Conservation (phyloP, 768 basidiomycete species). For the Pulveroboletus sp. region DNA sequence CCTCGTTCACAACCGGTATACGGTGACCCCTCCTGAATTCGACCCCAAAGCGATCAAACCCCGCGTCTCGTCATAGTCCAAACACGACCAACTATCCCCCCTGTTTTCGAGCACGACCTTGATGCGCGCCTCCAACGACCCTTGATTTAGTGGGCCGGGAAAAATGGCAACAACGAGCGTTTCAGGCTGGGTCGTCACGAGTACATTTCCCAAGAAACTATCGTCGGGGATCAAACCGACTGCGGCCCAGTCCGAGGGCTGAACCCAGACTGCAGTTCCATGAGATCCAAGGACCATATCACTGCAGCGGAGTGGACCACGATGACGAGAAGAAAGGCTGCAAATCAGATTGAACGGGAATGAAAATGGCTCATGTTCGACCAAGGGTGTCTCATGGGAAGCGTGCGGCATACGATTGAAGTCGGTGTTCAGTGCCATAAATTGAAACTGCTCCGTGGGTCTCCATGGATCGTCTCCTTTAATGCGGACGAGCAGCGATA, state of each 20-base stretch:
- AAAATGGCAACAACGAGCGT: constrained; percentile 46
- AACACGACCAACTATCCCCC: constrained; percentile 41
- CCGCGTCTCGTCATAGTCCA: constrained; percentile 58
- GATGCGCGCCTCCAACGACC: constrained; percentile 20
- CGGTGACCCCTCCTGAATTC: constrained; percentile 41
- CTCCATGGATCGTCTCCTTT: constrained; percentile 63
- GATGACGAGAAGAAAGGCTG: constrained; percentile 34
- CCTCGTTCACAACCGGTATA: constrained; percentile 26
- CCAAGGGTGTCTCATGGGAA: constrained; percentile 1
- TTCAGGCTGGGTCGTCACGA: constrained; percentile 28
- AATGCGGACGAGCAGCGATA: constrained; percentile 53
- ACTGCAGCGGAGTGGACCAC: constrained; percentile 51
- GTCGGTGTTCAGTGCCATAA: constrained; percentile 46
- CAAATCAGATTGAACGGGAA: constrained; percentile 46
- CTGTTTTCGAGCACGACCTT: constrained; percentile 33
- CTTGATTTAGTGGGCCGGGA: constrained; percentile 35
- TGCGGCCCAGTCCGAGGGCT: constrained; percentile 44
- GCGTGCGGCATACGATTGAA: neutral
- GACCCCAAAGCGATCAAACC: constrained; percentile 53
- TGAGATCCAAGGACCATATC: constrained; percentile 48
- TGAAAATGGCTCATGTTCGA: constrained; percentile 27
- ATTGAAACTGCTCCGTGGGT: constrained; percentile 42
- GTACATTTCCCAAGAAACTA: constrained; percentile 10
- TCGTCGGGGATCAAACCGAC: constrained; percentile 34
- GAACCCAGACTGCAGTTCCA: constrained; percentile 62